Conservation (phyloP, 2,329 filamentous ascomycete species). For the Colletotrichum gigasporum region DNA sequence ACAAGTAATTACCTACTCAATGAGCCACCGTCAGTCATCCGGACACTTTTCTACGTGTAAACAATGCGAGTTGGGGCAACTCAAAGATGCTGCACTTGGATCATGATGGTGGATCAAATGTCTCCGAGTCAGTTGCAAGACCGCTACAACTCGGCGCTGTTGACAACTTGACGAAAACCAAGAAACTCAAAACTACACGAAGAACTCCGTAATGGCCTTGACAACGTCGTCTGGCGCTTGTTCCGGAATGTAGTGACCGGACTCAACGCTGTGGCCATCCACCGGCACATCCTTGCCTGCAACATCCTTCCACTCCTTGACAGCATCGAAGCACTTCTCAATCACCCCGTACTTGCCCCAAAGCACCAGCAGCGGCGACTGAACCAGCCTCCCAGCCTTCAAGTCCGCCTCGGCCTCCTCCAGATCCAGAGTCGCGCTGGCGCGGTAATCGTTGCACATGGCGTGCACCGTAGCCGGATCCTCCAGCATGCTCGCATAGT, state of each 20-base stretch:
- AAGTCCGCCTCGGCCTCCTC: constrained; percentile 58
- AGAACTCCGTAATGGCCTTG: constrained; percentile 49
- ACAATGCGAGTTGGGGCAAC: too few relatives aligned
- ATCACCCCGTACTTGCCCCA: constrained; percentile 61
- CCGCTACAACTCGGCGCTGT: too few relatives aligned
- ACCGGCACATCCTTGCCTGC: constrained; percentile 45
- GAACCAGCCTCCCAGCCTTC: constrained; percentile 51
- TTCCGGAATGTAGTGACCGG: constrained; percentile 61
- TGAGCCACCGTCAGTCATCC: too few relatives aligned
- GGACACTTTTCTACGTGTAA: too few relatives aligned
- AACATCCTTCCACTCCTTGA: constrained; percentile 61
- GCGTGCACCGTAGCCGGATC: constrained; percentile 54
- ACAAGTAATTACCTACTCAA: too few relatives aligned
- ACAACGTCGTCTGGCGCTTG: constrained; percentile 58
- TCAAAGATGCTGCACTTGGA: too few relatives aligned
- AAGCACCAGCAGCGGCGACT: constrained; percentile 56
- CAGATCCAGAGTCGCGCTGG: constrained; percentile 60
- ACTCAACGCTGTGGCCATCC: constrained; percentile 52
- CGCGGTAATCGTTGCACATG: constrained; percentile 66
- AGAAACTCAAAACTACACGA: constrained; percentile 40
- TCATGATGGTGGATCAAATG: background rate
- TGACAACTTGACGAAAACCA: too few relatives aligned
- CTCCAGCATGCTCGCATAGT: constrained; percentile 52
- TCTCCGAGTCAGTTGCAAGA: too few relatives aligned
- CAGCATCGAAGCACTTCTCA: constrained; percentile 57